Evolutionary conservation across 768 basidiomycete genomes (phyloP), one percentile per base, ranked within the genome.

Genomic region (Suillus paluster): DNA sequence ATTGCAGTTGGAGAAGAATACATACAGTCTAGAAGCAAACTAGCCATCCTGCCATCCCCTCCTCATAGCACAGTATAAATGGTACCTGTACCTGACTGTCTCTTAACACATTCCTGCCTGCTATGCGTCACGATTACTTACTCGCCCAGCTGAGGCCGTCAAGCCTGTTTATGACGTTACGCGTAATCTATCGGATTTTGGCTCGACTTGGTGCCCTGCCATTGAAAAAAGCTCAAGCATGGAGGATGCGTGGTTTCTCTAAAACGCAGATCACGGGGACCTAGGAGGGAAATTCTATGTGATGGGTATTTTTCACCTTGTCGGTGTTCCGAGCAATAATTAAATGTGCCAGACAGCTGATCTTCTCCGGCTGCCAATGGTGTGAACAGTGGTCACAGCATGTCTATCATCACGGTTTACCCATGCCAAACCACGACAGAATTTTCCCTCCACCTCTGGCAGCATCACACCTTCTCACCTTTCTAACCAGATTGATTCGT

Each of bases 1-100:
- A 60, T 41, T 53, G 12, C 64, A 93, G 91, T 74, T 93, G 70
- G 92, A 94, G 72, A 94, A 93, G 79, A 94, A 94, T 67, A 92
- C 91, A 0, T 94, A 92, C 66, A 91, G 86, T 68, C 70, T 90
- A 67, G 90, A 92, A 60, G 61, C 71, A 10, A 19, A 61, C 61
- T 61, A 58, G 44, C 23, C 19, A 36, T 38, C 23, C 10, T 21
- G 12, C 23, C 23, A 25, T 46, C 23, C 14, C 45, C 14, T 23
- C 45, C 23, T 48, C 25, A 19, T 49, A 10, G 15, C 9, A 27
- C 25, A 27, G 8, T 15, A 17, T 48, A 17, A 17, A 15, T 30
- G 36, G 36, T 19, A 42, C 4, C 7, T 14, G 36, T 19, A 42
- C 4, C 7, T 14, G 8, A 7, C 42, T 42, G 6, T 42, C 19